phyloP scores from a whole-genome alignment of 768 basidiomycete species.

The Rickenella mellea region DNA sequence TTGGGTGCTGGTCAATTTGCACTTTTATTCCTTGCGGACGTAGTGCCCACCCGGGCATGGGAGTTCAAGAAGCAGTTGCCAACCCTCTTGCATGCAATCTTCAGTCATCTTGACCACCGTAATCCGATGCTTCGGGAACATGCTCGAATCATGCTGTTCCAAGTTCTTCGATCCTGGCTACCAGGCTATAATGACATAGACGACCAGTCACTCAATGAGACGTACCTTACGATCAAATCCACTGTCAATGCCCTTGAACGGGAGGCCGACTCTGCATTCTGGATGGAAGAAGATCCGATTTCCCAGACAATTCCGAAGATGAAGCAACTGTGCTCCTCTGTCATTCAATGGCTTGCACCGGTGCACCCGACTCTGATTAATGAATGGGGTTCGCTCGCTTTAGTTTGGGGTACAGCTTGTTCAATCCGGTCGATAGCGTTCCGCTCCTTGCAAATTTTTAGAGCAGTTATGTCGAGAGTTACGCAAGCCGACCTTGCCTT shows the following conservation, averaged over 20 bases:
- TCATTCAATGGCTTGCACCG: conserved; percentile 60
- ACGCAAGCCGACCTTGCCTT: conserved; percentile 66
- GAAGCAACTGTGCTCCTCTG: conserved; percentile 52
- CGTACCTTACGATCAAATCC: conserved; percentile 36
- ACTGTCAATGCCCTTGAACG: conserved; percentile 46
- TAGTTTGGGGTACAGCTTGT: conserved; percentile 81
- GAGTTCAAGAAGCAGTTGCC: conserved; percentile 63
- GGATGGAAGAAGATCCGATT: conserved; percentile 62
- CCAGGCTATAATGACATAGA: conserved; percentile 67
- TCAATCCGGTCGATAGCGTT: conserved; percentile 80
- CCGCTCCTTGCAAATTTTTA: conserved; percentile 85
- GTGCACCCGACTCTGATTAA: conserved; percentile 60
- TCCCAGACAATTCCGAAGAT: conserved; percentile 56
- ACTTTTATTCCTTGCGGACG: conserved; percentile 73
- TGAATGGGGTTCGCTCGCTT: conserved; percentile 70
- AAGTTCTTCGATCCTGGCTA: conserved; percentile 73
- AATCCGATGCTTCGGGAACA: conserved; percentile 57
- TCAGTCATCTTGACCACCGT: conserved; percentile 78
- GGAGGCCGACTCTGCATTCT: conserved; percentile 48
- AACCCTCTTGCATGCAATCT: conserved; percentile 65
- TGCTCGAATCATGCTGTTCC: conserved; percentile 75
- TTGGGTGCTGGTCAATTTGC: conserved; percentile 85
- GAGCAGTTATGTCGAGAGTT: conserved; percentile 64
- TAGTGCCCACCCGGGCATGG: conserved; percentile 70
- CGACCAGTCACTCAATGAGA: conserved; percentile 39